phyloP scores from a whole-genome alignment of 2,329 filamentous ascomycete genomes.

The Sclerotinia spermophila region DNA sequence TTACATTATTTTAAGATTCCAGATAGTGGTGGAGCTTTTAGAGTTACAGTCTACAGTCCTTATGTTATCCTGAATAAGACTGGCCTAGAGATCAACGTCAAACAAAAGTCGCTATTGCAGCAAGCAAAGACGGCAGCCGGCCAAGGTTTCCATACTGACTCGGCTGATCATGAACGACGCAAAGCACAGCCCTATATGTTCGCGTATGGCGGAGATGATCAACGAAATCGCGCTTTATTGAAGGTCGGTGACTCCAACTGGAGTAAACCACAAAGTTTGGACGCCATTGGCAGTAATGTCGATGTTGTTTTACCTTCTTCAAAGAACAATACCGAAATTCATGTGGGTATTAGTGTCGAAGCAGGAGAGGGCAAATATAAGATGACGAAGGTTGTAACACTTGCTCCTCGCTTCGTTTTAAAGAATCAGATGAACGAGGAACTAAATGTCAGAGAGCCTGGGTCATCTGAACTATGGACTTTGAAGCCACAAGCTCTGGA shows the following conservation, averaged over 20 bases:
- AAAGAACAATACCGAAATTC: constrained; percentile 72
- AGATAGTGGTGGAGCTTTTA: constrained; percentile 91
- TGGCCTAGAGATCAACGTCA: constrained; percentile 80
- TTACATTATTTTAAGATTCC: constrained; percentile 90
- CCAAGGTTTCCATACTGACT: constrained; percentile 58
- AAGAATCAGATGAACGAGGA: constrained; percentile 91
- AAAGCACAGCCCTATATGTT: constrained; percentile 94
- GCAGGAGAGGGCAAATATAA: constrained; percentile 98
- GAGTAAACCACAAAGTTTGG: constrained; percentile 98
- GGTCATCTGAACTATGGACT: constrained; percentile 79
- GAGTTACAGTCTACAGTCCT: constrained; percentile 89
- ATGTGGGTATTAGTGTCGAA: constrained; percentile 82
- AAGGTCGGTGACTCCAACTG: constrained; percentile 87
- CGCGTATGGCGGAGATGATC: constrained; percentile 83
- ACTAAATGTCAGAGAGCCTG: constrained; percentile 85
- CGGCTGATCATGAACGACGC: constrained; percentile 51
- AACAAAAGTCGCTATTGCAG: constrained; percentile 85
- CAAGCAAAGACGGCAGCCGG: constrained; percentile 79
- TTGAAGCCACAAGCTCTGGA: constrained; percentile 75
- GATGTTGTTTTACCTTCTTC: constrained; percentile 79
- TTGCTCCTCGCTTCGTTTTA: constrained; percentile 87
- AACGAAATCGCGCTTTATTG: constrained; percentile 82
- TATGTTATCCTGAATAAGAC: constrained; percentile 96
- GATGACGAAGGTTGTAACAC: constrained; percentile 89
- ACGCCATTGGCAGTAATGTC: constrained; percentile 89